Evolutionary conservation across 192 early-diverging fungal species (phyloP).

Genomic region (Coemansia erecta): DNA sequence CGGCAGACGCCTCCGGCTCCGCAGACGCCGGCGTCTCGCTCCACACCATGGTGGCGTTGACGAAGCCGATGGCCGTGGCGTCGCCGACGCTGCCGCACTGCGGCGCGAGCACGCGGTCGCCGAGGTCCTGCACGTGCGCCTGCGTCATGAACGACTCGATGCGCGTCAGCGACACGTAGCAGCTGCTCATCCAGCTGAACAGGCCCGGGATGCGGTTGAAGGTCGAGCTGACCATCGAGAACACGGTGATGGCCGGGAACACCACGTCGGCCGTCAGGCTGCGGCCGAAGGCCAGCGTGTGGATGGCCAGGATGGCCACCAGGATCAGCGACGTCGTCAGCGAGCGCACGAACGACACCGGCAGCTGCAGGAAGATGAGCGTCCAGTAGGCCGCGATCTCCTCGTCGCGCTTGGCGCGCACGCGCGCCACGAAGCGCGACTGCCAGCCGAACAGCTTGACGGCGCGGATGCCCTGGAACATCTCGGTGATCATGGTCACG

Average conservation of each 20-base stretch:
- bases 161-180: slow-evolving; percentile 65
- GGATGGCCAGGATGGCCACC: slow-evolving; percentile 59
- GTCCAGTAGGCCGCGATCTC: slow-evolving; percentile 59
- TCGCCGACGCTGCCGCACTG: not conserved
- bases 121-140: slow-evolving; percentile 61
- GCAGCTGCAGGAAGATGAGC: slow-evolving; percentile 58
- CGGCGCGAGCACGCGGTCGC: slow-evolving; percentile 24
- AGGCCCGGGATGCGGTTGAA: slow-evolving; percentile 63
- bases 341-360: slow-evolving; percentile 51
- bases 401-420: slow-evolving; percentile 62
- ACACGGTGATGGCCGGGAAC: slow-evolving; percentile 73
- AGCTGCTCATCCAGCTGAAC: slow-evolving; percentile 59
- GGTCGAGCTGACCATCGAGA: slow-evolving; percentile 65
- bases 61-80: slow-evolving; percentile 28
- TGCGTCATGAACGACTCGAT: slow-evolving; percentile 77
- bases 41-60: slow-evolving; percentile 47
- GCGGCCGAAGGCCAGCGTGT: slow-evolving; percentile 57
- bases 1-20: no score
- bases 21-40: no score
- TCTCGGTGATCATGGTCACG: slow-evolving; percentile 78
- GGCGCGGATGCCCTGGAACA: slow-evolving; percentile 86
- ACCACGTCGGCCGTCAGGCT: slow-evolving; percentile 62
- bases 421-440: slow-evolving; percentile 64
- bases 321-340: slow-evolving; percentile 61
- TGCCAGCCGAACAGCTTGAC: slow-evolving; percentile 94